Evolutionary conservation across 2,329 filamentous ascomycete species (phyloP), one percentile per base, ranked within the genome.

Genomic region (Trichophyton simii): DNA sequence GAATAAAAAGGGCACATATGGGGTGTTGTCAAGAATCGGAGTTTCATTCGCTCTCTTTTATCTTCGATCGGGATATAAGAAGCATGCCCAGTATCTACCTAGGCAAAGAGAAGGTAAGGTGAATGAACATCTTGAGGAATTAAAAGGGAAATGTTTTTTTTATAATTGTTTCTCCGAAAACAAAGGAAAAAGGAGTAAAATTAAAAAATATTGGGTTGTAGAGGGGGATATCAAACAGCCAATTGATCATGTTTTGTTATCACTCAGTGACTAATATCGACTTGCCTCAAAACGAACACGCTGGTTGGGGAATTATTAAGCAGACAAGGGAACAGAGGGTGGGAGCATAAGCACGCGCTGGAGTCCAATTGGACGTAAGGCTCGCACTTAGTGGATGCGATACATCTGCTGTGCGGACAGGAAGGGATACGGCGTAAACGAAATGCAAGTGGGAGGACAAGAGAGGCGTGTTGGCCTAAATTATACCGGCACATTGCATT

Each of bases 401-500:
- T 44, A 58, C 41, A 58, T 58, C 55, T 42, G 55, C 55, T 58
- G 41, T 41, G 55, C 36, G 41, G 55, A 13, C 36, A 58, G 55
- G 28, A 58, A 38, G 13, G 36, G 20, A n/a, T 31, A 58, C 20
- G n/a, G 34, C 36, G 20, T 13, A 57, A 57, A 41, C 31, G n/a
- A 8, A 36, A 20, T 34, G 36, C 54, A 57, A 25, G 36, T 18
- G 22, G 20, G 46, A 4, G 46, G 52, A 36, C 18, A 55, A 55
- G 28, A 20, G 52, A 55, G 13, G 28, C 52, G 3, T 55, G 3
- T 11, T 3, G 18, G 52, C 20, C 11, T 31, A 11, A 52, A 25
- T 15, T 52, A 52, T 52, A 52, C 46, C 20, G 11, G 22, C 25
- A 52, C 46, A 8, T 31, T 34, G 28, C 44, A 67, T 75, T 75